Percentiles rank a stretch among this genome's conserved stretches.
Conservation (phyloP, 108 stramenopile species). For the Mayamaea pseudoterrestris region DNA sequence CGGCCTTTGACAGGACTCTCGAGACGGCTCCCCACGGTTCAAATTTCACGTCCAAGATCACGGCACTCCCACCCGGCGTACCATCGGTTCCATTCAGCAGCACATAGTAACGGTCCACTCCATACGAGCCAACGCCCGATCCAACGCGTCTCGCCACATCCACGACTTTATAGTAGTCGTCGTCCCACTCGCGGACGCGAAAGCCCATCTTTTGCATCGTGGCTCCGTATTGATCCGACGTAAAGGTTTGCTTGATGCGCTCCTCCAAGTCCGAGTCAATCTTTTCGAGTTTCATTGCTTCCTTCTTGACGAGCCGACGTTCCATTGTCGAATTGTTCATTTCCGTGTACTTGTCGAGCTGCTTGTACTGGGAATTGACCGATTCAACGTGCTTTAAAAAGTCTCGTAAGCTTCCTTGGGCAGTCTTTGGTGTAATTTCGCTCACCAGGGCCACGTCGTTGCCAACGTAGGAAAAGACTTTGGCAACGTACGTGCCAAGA, state of each 20-base stretch:
- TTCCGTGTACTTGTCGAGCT: conserved; percentile 43
- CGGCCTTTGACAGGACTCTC: conserved; percentile 12
- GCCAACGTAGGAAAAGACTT: conserved; percentile 32
- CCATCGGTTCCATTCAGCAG: conserved; percentile 35
- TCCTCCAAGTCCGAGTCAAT: conserved; percentile 3
- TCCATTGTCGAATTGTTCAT: conserved; percentile 1
- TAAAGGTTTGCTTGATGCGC: conserved; percentile 27
- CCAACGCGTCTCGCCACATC: conserved; percentile 45
- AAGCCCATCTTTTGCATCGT: conserved; percentile 56
- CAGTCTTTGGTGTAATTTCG: conserved; percentile 32
- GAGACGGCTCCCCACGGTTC: conserved; percentile 32
- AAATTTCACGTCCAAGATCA: conserved; percentile 53
- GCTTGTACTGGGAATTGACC: conserved; percentile 11
- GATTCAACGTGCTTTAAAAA: conserved; percentile 26
- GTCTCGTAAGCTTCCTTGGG: conserved; percentile 23
- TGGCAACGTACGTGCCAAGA: conserved; percentile 32
- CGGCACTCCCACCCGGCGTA: conserved; percentile 9
- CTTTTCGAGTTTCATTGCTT: conserved; percentile 12
- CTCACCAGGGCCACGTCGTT: conserved; percentile 25
- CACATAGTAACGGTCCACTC: conserved; percentile 56
- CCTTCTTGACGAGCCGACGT: conserved; percentile 14
- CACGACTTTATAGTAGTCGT: conserved; percentile 30
- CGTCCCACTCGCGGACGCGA: conserved; percentile 35
- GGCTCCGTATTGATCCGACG: conserved; percentile 31
- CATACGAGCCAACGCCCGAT: conserved; percentile 37